phyloP scores from a whole-genome alignment of 139 green algal species.

The Nannochloris sp. region DNA sequence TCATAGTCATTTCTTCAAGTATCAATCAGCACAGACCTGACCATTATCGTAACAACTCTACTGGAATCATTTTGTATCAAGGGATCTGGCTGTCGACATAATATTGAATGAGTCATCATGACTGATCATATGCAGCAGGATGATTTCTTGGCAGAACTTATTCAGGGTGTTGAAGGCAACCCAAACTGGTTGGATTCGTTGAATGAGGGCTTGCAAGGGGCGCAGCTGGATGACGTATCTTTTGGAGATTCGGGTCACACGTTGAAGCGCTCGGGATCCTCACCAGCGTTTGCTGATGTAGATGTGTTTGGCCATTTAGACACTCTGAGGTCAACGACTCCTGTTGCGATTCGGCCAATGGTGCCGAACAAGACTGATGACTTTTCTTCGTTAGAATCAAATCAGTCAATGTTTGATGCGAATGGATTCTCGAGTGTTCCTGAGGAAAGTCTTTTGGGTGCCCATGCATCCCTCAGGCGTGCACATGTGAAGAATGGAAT shows the following conservation, averaged over 20 bases:
- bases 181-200: conserved; percentile 1
- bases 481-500: not conserved
- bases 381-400: conserved; percentile 21
- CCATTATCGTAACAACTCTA: no score
- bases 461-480: not conserved
- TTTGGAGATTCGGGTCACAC: not conserved
- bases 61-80: no score
- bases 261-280: not conserved
- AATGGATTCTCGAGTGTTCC: not conserved
- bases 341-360: conserved; percentile 9
- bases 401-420: conserved; percentile 13
- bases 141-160: conserved; percentile 4
- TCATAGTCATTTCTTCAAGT: no score
- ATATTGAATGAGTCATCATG: no score
- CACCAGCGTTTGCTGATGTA: not conserved
- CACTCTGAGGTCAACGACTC: not conserved
- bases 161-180: conserved; percentile 5
- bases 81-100: no score
- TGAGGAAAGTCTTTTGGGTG: not conserved
- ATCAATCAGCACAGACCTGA: no score
- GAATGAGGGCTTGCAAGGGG: not conserved
- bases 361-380: conserved; percentile 1
- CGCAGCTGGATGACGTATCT: not conserved
- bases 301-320: not conserved
- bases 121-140: not conserved